These are phyloP conservation scores for Xylaria hypoxylon DNA, from an alignment of 2,329 filamentous ascomycete genomes.

Conservation along the genomic window DNA sequence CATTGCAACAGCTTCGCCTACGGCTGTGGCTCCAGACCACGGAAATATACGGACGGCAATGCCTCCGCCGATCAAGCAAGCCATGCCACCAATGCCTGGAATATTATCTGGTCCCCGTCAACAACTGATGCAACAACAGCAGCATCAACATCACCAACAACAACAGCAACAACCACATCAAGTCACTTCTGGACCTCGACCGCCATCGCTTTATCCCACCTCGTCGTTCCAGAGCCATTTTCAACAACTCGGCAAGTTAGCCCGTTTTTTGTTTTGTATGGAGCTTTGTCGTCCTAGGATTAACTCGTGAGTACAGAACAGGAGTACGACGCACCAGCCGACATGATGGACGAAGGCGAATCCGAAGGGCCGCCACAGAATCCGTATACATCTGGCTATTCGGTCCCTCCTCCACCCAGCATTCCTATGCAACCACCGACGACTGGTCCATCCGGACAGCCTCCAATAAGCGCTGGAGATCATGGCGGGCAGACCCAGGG, in stretches of 20 bases:
- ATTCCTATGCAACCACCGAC: constrained; percentile 55
- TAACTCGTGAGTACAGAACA: constrained; percentile 82
- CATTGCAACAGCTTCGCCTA: constrained; percentile 58
- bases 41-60: constrained; percentile 57
- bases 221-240: constrained; percentile 91
- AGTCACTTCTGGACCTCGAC: constrained; percentile 56
- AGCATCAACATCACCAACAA: constrained; percentile 36
- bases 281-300: constrained; percentile 76
- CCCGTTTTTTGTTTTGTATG: constrained; percentile 65
- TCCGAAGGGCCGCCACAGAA: constrained; percentile 76
- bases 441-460: constrained; percentile 56
- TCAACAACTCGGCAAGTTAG: constrained; percentile 90
- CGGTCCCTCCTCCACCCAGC: constrained; percentile 55
- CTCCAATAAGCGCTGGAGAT: constrained; percentile 51
- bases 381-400: constrained; percentile 71
- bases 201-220: constrained; percentile 76
- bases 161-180: constrained; percentile 40
- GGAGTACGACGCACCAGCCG: constrained; percentile 92
- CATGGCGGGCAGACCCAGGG: constrained; percentile 50
- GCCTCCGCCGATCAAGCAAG: constrained; percentile 57
- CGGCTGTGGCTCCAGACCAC: constrained; percentile 60
- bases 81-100: constrained; percentile 51
- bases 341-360: constrained; percentile 87
- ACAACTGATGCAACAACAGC: constrained; percentile 53
- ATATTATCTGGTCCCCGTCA: constrained; percentile 53